A percentile compares a stretch with the other conserved stretches of the same genome.
Conservation (phyloP, 73 alveolate species). For the Paramecium biaurelia region DNA sequence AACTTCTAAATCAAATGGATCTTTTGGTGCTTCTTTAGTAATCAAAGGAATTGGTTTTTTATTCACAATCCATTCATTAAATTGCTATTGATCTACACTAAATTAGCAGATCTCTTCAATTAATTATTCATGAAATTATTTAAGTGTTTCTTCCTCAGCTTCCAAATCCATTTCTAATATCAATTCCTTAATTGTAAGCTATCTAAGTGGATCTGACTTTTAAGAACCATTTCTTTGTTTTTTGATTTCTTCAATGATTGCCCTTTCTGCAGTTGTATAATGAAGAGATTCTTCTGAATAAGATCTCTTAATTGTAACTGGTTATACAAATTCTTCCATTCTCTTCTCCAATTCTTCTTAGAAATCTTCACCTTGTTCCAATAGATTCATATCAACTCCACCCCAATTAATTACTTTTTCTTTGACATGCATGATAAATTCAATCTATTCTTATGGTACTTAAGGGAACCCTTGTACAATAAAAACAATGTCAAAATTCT, state of each 20-base stretch:
- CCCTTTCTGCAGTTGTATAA: slow-evolving; percentile 1
- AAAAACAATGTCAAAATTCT: slow-evolving; percentile 50
- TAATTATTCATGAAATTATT: slow-evolving; percentile 54
- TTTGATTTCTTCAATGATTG: slow-evolving; percentile 19
- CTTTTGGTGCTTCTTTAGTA: slow-evolving; percentile 55
- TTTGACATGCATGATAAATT: slow-evolving; percentile 26
- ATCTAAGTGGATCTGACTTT: slow-evolving; percentile 24
- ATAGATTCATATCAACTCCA: slow-evolving; percentile 53
- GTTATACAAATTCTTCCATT: slow-evolving; percentile 43
- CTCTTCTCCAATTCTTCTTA: slow-evolving; percentile 55
- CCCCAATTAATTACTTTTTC: slow-evolving; percentile 60
- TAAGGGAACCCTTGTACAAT: slow-evolving; percentile 42
- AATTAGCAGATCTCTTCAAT: slow-evolving; percentile 58
- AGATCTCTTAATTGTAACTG: neutral
- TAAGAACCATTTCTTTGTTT: neutral
- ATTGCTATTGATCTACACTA: slow-evolving; percentile 40
- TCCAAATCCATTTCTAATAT: slow-evolving; percentile 57
- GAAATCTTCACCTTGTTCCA: slow-evolving; percentile 48
- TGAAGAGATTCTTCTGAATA: slow-evolving; percentile 51
- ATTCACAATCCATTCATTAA: slow-evolving; percentile 49
- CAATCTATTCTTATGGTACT: slow-evolving; percentile 42
- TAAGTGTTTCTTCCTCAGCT: slow-evolving; percentile 57
- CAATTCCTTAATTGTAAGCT: slow-evolving; percentile 51
- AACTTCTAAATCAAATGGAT: slow-evolving; percentile 47
- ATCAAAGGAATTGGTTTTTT: slow-evolving; percentile 51